Evolutionary conservation across 2,329 filamentous ascomycete species (phyloP), one percentile per base, ranked within the genome.

Genomic region (Colletotrichum tropicale): DNA sequence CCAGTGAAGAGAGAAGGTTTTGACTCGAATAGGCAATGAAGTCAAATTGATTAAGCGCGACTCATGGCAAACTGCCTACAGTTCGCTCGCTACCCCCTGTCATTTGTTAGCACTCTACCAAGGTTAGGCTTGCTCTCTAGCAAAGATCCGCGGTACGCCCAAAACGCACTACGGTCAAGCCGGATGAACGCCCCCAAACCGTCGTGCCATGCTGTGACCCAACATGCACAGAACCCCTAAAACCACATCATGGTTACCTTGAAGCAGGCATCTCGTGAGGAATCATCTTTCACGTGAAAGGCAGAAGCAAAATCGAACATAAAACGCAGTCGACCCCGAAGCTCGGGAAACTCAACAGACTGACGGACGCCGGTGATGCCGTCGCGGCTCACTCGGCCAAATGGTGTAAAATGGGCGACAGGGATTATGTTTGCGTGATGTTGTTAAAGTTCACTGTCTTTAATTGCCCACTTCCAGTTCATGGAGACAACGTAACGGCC

Each of bases 31-130:
- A 64, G 69, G 69, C 13, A 62, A 73, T 73, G 69, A 75, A 75
- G 62, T 73, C 26, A 67, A 75, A 73, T 75, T 72, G 26, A 75
- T 75, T 67, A 73, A 64, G 18, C 68, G 58, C 68, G 68, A 70
- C 36, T 70, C 58, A 24, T 26, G 68, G 58, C 58, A 28, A 61
- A 21, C 43, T 52, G 43, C n/a, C 43, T 52, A 12, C 43, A 52
- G 43, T 52, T 21, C n/a, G n/a, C 43, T 52, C 43, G 43, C n/a
- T 21, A 52, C n/a, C n/a, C 43, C 43, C n/a, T 52, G 43, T 52
- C 43, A 21, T 21, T 21, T 52, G 10, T 52, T 52, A 52, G 43
- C n/a, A 21, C 8, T 52, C n/a, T 52, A 21, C 43, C 43, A 52
- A 21, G n/a, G 43, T 52, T n/a, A 52, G 43, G 43, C 43, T 52